Base-by-base conservation (phyloP, 2,329 filamentous ascomycete genomes). In the Dichotomopilus funicola region DNA sequence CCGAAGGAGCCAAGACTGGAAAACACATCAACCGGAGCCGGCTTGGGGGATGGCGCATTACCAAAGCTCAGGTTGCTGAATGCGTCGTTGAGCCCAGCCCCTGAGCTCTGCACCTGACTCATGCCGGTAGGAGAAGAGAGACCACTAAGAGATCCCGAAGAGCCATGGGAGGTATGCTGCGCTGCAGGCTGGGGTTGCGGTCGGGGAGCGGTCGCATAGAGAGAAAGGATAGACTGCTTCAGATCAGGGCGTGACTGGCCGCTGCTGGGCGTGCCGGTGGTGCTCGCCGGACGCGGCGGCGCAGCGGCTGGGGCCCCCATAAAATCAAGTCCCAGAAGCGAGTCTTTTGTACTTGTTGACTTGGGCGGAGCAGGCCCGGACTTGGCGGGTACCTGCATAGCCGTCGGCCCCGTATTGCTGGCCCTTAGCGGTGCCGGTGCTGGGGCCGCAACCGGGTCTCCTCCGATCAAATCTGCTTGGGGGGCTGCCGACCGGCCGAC, bases 181-280 rank as follows among this genome's bases (percentile, higher is more conserved):
- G 70, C 72, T 10, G 49, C 37, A 5, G 55, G 51, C 54, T 72
- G 75, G 33, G 82, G 77, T 63, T 88, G 87, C n/a, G 89, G 84
- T 67, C 90, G 88, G 1, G 91, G 88, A 5, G 83, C 83, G 6
- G 89, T 88, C 9, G 91, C 90, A 68, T 99, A 99, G 12, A 99
- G 80, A 6, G 94, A 99, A 49, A 99, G 75, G 58, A 99, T 99
- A 2, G 92, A 97, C 71, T 96, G 92, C 73, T 99, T 99, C 58
- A 99, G 76, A 68, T 99, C 94, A 2, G 92, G 91, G 59, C 94
- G 81, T 46, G 91, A 95, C 64, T 88, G 85, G 10, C 80, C 79
- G 13, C 76, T 76, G 5, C 79, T 78, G 46, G 81, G 74, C 10
- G 85, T 81, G 13, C 86, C 83, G 4, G 86, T 81, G 19, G 89